Evolutionary conservation across 495 filamentous ascomycete species (phyloP).

Genomic region (Friedmanniomyces endolithicus): DNA sequence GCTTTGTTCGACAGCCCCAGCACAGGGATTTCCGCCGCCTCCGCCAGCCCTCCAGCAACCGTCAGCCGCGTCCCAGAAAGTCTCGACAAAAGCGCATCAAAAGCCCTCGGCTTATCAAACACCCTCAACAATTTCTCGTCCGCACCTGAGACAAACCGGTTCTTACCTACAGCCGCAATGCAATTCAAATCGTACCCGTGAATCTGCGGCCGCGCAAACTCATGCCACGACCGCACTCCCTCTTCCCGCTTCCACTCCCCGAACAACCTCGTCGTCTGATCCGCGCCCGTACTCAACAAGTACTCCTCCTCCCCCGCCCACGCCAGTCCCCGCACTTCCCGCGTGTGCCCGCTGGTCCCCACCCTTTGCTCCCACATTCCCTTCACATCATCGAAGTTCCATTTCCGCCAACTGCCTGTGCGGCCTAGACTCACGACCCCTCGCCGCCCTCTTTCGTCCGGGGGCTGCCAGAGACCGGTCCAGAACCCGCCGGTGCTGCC

Average conservation of each 20-base stretch:
- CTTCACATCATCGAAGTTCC: slow-evolving; percentile 45
- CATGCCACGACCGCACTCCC: slow-evolving; percentile 66
- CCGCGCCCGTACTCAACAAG: slow-evolving; percentile 73
- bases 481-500: slow-evolving; percentile 93
- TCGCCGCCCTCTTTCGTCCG: slow-evolving; percentile 50
- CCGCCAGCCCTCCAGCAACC: slow-evolving; percentile 48
- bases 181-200: slow-evolving; percentile 98
- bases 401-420: slow-evolving; percentile 86
- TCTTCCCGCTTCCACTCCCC: slow-evolving; percentile 61
- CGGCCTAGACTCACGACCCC: slow-evolving; percentile 70
- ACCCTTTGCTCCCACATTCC: slow-evolving; percentile 63
- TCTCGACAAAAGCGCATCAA: slow-evolving; percentile 57
- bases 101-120: slow-evolving; percentile 78
- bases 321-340: slow-evolving; percentile 61
- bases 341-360: slow-evolving; percentile 74
- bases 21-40: slow-evolving; percentile 85
- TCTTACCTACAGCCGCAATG: slow-evolving; percentile 55
- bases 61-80: slow-evolving; percentile 47
- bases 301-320: slow-evolving; percentile 80
- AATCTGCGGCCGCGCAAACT: slow-evolving; percentile 89
- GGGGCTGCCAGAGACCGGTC: slow-evolving; percentile 90
- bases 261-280: slow-evolving; percentile 90
- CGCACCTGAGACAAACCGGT: slow-evolving; percentile 83
- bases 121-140: slow-evolving; percentile 95
- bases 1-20: slow-evolving; percentile 96